Base-by-base conservation (phyloP, 495 filamentous ascomycete species). In the Podospora pseudoanserina region DNA sequence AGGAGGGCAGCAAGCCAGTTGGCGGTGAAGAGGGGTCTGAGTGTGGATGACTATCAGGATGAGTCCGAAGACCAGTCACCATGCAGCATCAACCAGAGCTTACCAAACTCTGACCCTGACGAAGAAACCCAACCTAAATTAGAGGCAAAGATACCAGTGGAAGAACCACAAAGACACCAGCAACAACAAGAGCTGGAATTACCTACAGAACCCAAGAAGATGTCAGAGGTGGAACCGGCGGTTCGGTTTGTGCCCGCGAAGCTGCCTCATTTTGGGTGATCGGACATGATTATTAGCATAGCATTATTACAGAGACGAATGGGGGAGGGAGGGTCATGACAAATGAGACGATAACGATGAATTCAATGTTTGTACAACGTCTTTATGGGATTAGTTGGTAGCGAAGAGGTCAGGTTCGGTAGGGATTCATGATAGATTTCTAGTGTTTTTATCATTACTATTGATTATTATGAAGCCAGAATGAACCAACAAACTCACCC, bases 1-100 rank as follows among this genome's bases (percentile, higher is more conserved):
- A 84, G 94, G 60, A 77, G 86, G 65, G 91, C 89, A 30, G 94
- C 94, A 1, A 85, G 86, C 26, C 84, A 86, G 66, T 71, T 97
- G 65, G 94, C 95, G 16, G 71, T 86, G 20, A 84, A 87, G 67
- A 86, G 88, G 39, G 93, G 94, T 2, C 78, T 97, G 58, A 80
- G 76, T 64, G 79, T 71, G 39, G 77, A 82, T 62, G 77, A 74
- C 26, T 39, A 74, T 18, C 68, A 49, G 32, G 63, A 65, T 20
- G 71, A 68, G 39, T 2, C 9, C 9, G 11, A 69, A 4, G 9
- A 39, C 3, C 54, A 65, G n/a, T 28, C 49, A 55, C 68, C 74
- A 27, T 73, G 75, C 30, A 63, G n/a, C 59, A 16, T 28, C 18
- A 30, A 62, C 23, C 23, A 23, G 23, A 23, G 23, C 23, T 23